Base-by-base conservation (phyloP, 139 green algal genomes). In the Pseudopediastrum boryanum region DNA sequence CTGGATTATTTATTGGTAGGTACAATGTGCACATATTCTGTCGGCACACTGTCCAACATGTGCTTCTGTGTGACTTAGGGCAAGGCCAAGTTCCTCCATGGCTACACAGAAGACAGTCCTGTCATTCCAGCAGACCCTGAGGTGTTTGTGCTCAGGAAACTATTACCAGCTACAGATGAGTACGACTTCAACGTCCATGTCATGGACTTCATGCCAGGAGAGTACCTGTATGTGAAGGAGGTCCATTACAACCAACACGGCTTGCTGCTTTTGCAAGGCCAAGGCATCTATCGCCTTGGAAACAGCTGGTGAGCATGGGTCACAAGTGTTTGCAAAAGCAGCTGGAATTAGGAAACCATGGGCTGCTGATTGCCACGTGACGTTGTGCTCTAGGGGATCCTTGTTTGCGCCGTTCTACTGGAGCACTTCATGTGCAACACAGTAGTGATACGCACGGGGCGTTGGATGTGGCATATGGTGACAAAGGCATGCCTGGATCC, bases 171-270 rank as follows among this genome's bases (percentile, higher is more conserved):
- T 73, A 93, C 89, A 1, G 73, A 74, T 7, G 85, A 94, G 10
- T 98, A 95, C 74, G 94, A 98, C 79, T 98, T 98, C 87, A 98
- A 98, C 72, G 87, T 98, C 10, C 95, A 98, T 79, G 85, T 98
- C 77, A 97, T 98, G 95, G 94, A 98, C 85, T 98, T 98, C 64
- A 48, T 91, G 59, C 92, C 94, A 0, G 94, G 94, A 9, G 89
- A 98, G 83, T 90, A 92, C 77, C 78, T 97, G 33, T 89, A 92
- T 65, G 91, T 97, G 10, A 98, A 98, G 88, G 95, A 98, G 82
- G 84, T 98, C 27, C 95, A 98, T 86, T 97, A 99, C 90, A 98
- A 98, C 86, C 95, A 99, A 89, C 95, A 99, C 72, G 95, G 95
- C 5, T 83, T 99, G 71, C 77, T 98, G 73, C 78, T 99, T 56